Base-by-base conservation (phyloP, 176 grass and related monocot genomes). In the Cymbopogon citratus region DNA sequence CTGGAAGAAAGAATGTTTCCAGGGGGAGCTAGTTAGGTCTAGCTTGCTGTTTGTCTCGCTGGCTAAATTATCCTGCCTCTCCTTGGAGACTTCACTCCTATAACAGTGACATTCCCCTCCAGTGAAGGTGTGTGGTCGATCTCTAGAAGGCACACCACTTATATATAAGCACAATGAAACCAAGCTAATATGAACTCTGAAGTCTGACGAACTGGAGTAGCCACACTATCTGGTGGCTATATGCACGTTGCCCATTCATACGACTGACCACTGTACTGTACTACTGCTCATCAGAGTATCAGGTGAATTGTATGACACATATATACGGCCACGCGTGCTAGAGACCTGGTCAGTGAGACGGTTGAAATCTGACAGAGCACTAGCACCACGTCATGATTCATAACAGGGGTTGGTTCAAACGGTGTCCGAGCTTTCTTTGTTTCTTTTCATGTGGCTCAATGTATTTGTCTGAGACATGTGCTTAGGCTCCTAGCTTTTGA, bases 51-150 rank as follows among this genome's bases (percentile, higher is more conserved):
- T 63, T 67, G 51, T 82, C 69, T 80, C 57, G 25, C 83, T 44
- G 35, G 54, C 59, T 81, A 89, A 77, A 31, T 82, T 82, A 59
- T 66, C 56, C 24, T 66, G 87, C 52, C 74, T 83, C 86, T 74
- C 83, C 43, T 85, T 91, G 86, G 86, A 88, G 34, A 57, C 49
- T 85, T 88, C 85, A 85, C 89, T 82, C 29, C 31, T 51, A 16
- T 73, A 74, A 28, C 46, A 56, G 21, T 41, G 76, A 45, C 65
- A 26, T 63, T 19, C 14, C 27, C 64, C 59, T 43, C 21, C 68
- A 7, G 35, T 79, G 67, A 64, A 36, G 59, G 23, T 2, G 29
- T 36, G 28, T 69, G 71, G 23, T 7, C 14, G 45, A 1, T 54
- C 66, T 83, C 80, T 79, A 79, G 75, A 84, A 84, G 66, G 66